Percentiles rank a stretch among this genome's conserved stretches.
phyloP scores from a whole-genome alignment of 2,329 filamentous ascomycete genomes.

The Claviceps humidiphila region DNA sequence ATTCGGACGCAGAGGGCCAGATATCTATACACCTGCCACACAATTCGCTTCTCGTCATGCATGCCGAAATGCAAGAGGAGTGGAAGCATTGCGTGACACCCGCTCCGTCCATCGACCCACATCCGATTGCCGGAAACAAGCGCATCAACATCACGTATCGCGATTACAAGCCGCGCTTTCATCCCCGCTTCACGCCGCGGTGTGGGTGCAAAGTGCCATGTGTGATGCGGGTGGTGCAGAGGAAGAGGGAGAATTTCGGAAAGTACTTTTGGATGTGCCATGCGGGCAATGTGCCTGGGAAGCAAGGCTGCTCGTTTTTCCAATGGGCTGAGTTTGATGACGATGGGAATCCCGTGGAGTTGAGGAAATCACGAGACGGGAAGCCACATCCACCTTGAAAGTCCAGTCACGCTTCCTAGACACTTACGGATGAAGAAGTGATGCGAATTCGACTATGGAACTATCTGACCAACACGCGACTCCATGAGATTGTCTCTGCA shows the following conservation, averaged over 20 bases:
- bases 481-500: no score
- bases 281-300: slow-evolving; percentile 55
- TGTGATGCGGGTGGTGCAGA: slow-evolving; percentile 65
- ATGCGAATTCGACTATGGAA: no score
- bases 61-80: slow-evolving; percentile 93
- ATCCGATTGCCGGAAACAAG: slow-evolving; percentile 66
- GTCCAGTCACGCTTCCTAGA: no score
- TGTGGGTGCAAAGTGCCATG: slow-evolving; percentile 62
- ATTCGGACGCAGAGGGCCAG: slow-evolving; percentile 61
- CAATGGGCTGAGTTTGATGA: slow-evolving; percentile 80
- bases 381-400: no score
- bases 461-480: no score
- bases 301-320: slow-evolving; percentile 62
- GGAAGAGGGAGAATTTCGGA: slow-evolving; percentile 61
- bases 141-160: slow-evolving; percentile 93
- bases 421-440: no score
- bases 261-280: slow-evolving; percentile 94
- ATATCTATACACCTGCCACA: slow-evolving; percentile 90
- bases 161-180: slow-evolving; percentile 64
- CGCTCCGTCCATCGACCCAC: slow-evolving; percentile 64
- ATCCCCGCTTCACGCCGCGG: slow-evolving; percentile 63
- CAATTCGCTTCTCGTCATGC: slow-evolving; percentile 89
- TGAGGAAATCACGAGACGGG: background rate
- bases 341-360: slow-evolving; percentile 55
- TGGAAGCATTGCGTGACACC: slow-evolving; percentile 87